phyloP scores from a whole-genome alignment of 23 red algal genomes.

The Cyanidiococcus yangmingshanensis region DNA sequence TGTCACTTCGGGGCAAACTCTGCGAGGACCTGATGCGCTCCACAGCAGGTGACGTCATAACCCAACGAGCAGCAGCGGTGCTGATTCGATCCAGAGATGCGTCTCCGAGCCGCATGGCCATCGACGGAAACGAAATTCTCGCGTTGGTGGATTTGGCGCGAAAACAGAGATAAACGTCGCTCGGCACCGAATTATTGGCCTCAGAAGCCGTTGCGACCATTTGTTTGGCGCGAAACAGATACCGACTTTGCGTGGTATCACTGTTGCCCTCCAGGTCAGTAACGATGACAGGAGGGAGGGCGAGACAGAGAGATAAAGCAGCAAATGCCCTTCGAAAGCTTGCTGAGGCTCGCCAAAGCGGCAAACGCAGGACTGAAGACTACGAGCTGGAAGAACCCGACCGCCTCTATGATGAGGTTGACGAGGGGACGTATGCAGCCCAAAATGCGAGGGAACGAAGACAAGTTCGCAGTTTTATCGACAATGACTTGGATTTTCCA shows the following conservation, averaged over 20 bases:
- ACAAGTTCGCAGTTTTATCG: constrained; percentile 54
- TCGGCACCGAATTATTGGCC: no score
- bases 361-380: constrained; percentile 32
- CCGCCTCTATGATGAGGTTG: constrained; percentile 62
- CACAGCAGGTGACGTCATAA: no score
- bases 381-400: constrained; percentile 58
- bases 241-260: background rate
- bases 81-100: no score
- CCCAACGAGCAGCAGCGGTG: no score
- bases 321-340: background rate
- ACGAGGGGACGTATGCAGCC: constrained; percentile 51
- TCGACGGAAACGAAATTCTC: no score
- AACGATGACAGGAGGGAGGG: background rate
- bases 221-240: no score
- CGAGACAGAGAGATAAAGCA: background rate
- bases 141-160: no score
- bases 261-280: background rate
- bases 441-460: constrained; percentile 36
- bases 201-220: no score
- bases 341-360: constrained; percentile 12
- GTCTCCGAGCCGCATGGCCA: no score
- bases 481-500: background rate
- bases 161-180: no score
- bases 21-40: no score
- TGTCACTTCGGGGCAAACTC: no score